phyloP scores from a whole-genome alignment of 371 early-diverging fungal genomes.

The Mucor lusitanicus region DNA sequence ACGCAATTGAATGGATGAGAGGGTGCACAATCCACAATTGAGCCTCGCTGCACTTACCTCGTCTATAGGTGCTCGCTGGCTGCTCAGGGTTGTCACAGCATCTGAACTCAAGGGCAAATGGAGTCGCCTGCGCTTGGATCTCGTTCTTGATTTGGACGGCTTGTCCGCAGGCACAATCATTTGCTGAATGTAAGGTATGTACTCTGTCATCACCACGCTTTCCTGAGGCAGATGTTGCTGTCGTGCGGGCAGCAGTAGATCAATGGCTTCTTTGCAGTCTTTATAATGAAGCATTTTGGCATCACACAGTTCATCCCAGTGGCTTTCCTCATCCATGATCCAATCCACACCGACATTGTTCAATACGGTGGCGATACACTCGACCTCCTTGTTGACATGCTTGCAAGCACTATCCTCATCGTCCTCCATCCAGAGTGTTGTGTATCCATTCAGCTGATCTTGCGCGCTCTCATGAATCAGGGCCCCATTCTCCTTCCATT shows the following conservation, averaged over 20 bases:
- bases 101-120: slow-evolving; percentile 20
- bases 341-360: not conserved
- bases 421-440: slow-evolving; percentile 7
- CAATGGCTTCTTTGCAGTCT: slow-evolving; percentile 13
- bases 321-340: not conserved
- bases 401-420: not conserved
- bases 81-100: not conserved
- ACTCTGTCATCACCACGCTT: slow-evolving; percentile 13
- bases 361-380: not conserved
- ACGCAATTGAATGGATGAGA: not conserved
- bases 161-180: slow-evolving; percentile 11
- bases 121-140: slow-evolving; percentile 17
- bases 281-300: not conserved
- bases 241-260: not conserved
- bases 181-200: slow-evolving; percentile 19
- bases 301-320: not conserved
- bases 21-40: not conserved
- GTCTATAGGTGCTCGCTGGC: not conserved
- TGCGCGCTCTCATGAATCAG: slow-evolving; percentile 1
- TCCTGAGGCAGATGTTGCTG: slow-evolving; percentile 7
- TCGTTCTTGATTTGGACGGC: not conserved
- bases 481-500: not conserved
- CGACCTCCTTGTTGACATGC: not conserved
- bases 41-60: slow-evolving; percentile 9
- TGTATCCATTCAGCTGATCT: slow-evolving; percentile 17